Conservation (phyloP, 164 flowering plant genomes). For the Litsea cubeba region DNA sequence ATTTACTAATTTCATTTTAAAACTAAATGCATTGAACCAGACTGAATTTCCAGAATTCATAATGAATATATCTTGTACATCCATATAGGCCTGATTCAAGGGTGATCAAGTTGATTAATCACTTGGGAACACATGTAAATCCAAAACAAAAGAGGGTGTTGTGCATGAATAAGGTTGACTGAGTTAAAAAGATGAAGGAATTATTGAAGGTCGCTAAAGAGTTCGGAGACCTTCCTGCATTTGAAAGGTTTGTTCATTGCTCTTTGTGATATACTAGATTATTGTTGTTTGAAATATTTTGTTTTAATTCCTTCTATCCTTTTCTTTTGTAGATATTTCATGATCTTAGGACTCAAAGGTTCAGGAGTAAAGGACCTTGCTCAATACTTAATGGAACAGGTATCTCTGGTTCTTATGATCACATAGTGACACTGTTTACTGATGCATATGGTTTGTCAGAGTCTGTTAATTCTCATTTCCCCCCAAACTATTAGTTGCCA, state of each 20-base stretch:
- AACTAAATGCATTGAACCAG: background rate
- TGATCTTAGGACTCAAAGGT: constrained; percentile 94
- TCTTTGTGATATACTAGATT: background rate
- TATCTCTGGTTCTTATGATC: constrained; percentile 17
- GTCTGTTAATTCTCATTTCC: background rate
- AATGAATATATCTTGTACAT: background rate
- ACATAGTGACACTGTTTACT: background rate
- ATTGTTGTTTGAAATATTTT: background rate
- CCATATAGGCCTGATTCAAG: constrained; percentile 69
- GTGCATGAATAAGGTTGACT: constrained; percentile 93
- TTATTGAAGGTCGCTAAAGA: constrained; percentile 67
- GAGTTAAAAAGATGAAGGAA: constrained; percentile 81
- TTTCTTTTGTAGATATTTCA: constrained; percentile 52
- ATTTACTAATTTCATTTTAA: background rate
- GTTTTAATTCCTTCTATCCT: background rate
- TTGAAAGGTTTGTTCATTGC: constrained; percentile 50
- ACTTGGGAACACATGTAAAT: constrained; percentile 55
- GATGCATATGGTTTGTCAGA: background rate
- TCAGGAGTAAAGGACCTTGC: constrained; percentile 84
- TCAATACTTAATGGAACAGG: constrained; percentile 83
- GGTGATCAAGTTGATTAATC: constrained; percentile 65
- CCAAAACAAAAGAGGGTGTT: constrained; percentile 76
- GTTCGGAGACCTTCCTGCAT: constrained; percentile 87
- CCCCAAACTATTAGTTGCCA: background rate
- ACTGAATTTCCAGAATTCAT: background rate